Percentiles rank a stretch among this genome's conserved stretches.
Conservation (phyloP, 2,329 filamentous ascomycete genomes). For the Thelonectria rubi region DNA sequence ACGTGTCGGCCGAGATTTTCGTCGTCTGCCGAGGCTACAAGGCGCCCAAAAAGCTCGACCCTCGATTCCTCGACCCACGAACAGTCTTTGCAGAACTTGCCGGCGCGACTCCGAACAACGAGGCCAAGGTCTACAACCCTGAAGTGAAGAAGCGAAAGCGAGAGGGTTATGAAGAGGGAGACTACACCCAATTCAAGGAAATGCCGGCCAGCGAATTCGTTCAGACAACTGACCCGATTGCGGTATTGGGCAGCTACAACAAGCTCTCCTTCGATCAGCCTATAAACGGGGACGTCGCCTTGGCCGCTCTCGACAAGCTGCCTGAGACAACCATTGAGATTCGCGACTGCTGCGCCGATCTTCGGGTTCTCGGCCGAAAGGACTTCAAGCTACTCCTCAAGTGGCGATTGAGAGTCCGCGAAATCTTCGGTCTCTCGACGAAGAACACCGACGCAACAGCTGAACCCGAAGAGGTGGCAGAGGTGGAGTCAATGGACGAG, state of each 20-base stretch:
- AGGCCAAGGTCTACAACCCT: conserved; percentile 97
- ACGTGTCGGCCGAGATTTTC: conserved; percentile 98
- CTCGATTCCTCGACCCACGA: conserved; percentile 87
- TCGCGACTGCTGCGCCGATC: conserved; percentile 77
- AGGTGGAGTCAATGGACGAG: conserved; percentile 92
- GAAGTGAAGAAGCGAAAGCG: conserved; percentile 97
- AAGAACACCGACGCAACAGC: conserved; percentile 68
- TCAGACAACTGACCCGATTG: conserved; percentile 90
- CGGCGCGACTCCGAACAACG: conserved; percentile 88
- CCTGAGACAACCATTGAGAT: conserved; percentile 89
- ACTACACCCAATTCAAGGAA: conserved; percentile 93
- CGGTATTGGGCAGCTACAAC: conserved; percentile 87
- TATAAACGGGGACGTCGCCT: conserved; percentile 83
- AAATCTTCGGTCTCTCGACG: conserved; percentile 85
- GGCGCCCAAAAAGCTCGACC: conserved; percentile 91
- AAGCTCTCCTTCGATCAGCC: conserved; percentile 83
- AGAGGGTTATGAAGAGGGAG: conserved; percentile 96
- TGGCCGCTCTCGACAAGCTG: conserved; percentile 85
- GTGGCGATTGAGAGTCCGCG: conserved; percentile 89
- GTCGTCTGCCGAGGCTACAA: conserved; percentile 96
- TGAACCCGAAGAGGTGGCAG: conserved; percentile 74
- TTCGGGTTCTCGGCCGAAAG: conserved; percentile 91
- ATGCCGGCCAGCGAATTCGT: conserved; percentile 91
- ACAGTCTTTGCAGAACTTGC: conserved; percentile 93
- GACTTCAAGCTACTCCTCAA: conserved; percentile 91